Evolutionary conservation across 2,329 filamentous ascomycete genomes (phyloP).

Genomic region (Diaporthe ampelina): DNA sequence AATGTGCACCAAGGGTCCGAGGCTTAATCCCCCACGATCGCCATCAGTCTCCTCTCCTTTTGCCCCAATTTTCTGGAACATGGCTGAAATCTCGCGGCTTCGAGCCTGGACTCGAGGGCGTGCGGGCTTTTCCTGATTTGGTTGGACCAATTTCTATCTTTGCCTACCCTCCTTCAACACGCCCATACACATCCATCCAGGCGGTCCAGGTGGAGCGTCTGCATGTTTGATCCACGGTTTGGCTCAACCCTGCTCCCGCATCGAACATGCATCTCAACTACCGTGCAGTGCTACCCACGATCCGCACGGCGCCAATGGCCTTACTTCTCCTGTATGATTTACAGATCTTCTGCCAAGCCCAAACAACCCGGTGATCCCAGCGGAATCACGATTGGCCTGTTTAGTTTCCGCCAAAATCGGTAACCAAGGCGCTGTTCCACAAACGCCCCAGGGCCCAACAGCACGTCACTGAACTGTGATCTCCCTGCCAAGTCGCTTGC

Average conservation of each 20-base stretch:
- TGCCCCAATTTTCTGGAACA: constrained; percentile 38
- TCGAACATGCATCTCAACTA: constrained; percentile 21
- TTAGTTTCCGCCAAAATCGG: constrained; percentile 31
- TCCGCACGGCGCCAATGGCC: constrained; percentile 15
- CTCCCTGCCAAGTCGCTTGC: constrained; percentile 28
- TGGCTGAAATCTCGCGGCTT: constrained; percentile 14
- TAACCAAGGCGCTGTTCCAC: constrained; percentile 21
- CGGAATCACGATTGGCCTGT: constrained; percentile 3
- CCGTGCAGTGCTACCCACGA: constrained; percentile 22
- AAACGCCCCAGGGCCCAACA: constrained; percentile 9
- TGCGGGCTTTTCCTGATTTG: constrained; percentile 9
- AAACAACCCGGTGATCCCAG: constrained; percentile 21
- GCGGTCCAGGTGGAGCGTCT: neutral
- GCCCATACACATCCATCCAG: neutral
- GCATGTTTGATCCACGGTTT: constrained; percentile 42
- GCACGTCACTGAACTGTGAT: constrained; percentile 21
- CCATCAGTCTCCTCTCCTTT: constrained; percentile 1
- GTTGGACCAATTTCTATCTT: constrained; percentile 16
- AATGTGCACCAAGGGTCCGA: constrained; percentile 9
- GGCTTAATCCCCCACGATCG: constrained; percentile 26
- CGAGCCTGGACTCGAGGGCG: constrained; percentile 4
- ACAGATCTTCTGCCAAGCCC: constrained; percentile 30
- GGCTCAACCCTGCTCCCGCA: constrained; percentile 38
- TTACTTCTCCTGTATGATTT: constrained; percentile 37
- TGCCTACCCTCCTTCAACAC: neutral